Evolutionary conservation across 108 stramenopile species (phyloP).

Genomic region (Aurantiochytrium sp.): DNA sequence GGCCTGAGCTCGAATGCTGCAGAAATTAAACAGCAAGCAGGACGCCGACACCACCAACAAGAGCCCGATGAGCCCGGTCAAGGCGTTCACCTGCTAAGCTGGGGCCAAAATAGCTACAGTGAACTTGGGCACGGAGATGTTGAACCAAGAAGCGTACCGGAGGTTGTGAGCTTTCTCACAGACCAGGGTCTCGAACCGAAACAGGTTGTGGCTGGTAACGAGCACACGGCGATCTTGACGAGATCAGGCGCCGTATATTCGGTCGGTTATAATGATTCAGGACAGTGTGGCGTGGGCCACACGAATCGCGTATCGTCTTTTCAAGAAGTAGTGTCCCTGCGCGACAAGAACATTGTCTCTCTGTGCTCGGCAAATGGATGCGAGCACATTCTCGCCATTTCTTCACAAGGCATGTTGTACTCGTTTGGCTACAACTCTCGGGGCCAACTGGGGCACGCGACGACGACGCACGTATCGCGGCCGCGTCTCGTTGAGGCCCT

Average conservation of each 20-base stretch:
- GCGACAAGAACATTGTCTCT: neutral
- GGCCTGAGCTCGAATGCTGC: too few species aligned
- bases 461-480: slow-evolving; percentile 22
- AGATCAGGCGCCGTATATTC: slow-evolving; percentile 32
- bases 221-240: slow-evolving; percentile 43
- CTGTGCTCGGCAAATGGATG: slow-evolving; percentile 39
- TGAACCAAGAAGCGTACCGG: neutral
- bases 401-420: slow-evolving; percentile 35
- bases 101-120: slow-evolving; percentile 7
- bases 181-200: neutral
- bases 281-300: slow-evolving; percentile 39
- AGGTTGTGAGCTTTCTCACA: neutral
- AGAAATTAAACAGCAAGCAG: neutral
- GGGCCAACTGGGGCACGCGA: slow-evolving; percentile 44
- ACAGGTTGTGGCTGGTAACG: slow-evolving; percentile 40
- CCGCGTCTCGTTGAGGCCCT: slow-evolving; percentile 25
- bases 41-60: neutral
- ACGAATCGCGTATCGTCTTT: neutral
- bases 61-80: neutral
- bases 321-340: neutral
- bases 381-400: slow-evolving; percentile 43
- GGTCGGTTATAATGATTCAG: slow-evolving; percentile 38
- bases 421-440: slow-evolving; percentile 35
- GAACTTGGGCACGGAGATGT: neutral
- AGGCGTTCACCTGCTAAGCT: neutral